Base-by-base conservation (phyloP, 2,329 filamentous ascomycete genomes). In the Lithohypha guttulata region DNA sequence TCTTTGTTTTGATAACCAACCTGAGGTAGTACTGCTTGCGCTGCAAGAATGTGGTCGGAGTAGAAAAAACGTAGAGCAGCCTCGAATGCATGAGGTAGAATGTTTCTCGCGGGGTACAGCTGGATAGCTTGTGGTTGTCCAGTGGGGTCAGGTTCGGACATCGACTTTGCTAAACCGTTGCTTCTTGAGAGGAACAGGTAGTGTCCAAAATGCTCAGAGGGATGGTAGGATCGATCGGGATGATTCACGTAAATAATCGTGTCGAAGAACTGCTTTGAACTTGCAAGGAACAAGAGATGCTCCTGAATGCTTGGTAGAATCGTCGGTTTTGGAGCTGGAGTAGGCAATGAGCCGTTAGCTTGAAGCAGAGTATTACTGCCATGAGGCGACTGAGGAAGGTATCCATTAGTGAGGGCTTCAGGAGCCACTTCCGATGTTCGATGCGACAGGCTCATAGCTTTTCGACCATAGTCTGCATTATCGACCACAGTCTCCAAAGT, bases 1-100 rank as follows among this genome's bases (percentile, higher is more conserved):
- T 45, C 38, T 20, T 48, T 42, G 18, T 36, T 21, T 17, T 47
- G 46, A 9, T 34, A 34, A 10, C 13, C 22, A 11, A 32, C 34
- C 2, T 39, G 36, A 19, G 43, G 41, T 18, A 52, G 42, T 18
- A 46, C 43, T n/a, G 42, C 44, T 14, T 52, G 42, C 2, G 44
- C 39, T 3, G 42, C 32, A 18, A 52, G 33, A 20, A 52, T 41
- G 2, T 48, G 42, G 31, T 52, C 49, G 10, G 49, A 50, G 41
- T 52, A 52, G 23, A 50, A 40, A 32, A 50, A 52, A 21, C 48
- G 42, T 13, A 52, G 27, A 10, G 49, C 49, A 15, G 49, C 46
- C 31, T 52, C 49, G 22, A 52, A 50, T 6, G 49, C 49, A 37
- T 52, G 48, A 14, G 48, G 41, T 13, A 46, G 21, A 13, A 50